Evolutionary conservation across 148 eudicot genomes (phyloP).

Genomic region (Limonium bicolor): DNA sequence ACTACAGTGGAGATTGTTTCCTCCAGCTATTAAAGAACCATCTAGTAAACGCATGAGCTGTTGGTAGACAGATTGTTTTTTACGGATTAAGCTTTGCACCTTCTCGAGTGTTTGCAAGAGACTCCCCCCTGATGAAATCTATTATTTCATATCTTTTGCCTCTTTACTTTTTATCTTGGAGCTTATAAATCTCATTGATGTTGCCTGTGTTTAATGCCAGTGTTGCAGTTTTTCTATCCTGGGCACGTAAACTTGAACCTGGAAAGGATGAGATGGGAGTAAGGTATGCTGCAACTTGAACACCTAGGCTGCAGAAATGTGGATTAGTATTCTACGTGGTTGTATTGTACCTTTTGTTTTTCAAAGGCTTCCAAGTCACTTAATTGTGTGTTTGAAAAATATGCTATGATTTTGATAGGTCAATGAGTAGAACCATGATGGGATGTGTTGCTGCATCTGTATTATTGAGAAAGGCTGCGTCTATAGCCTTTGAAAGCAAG

Average conservation of each 20-base stretch:
- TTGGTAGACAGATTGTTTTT: too few species aligned
- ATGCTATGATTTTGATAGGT: too few species aligned
- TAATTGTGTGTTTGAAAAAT: too few species aligned
- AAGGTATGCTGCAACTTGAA: slow-evolving; percentile 9
- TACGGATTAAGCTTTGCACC: not conserved
- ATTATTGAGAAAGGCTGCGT: slow-evolving; percentile 72
- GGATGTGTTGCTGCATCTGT: slow-evolving; percentile 86
- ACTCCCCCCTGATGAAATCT: not conserved
- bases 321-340: not conserved
- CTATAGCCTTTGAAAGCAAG: slow-evolving; percentile 47
- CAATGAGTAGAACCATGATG: too few species aligned
- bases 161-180: not conserved
- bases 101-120: too few species aligned
- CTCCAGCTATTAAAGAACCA: too few species aligned
- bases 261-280: slow-evolving; percentile 13
- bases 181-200: too few species aligned
- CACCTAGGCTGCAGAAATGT: not conserved
- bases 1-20: too few species aligned
- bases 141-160: not conserved
- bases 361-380: too few species aligned
- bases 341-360: not conserved
- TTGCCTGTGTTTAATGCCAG: too few species aligned
- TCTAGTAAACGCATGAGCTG: too few species aligned
- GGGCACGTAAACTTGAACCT: slow-evolving; percentile 51
- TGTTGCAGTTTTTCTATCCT: slow-evolving; percentile 69